Percentiles rank a stretch among this genome's conserved stretches.
Conservation (phyloP, 2,329 filamentous ascomycete genomes). For the Pseudocercospora ulei region DNA sequence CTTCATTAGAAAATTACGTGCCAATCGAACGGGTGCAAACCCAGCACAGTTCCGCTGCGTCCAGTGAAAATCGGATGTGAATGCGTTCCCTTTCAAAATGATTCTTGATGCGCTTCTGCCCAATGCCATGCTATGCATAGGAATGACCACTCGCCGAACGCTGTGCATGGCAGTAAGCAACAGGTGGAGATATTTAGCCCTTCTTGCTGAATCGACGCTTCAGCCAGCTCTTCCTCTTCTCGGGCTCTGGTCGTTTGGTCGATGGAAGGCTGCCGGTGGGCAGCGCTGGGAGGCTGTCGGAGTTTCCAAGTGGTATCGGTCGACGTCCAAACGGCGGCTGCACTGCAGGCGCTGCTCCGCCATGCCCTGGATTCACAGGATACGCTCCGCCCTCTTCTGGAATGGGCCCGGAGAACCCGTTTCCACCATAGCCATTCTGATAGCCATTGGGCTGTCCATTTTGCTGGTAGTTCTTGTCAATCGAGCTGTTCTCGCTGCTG, state of each 20-base stretch:
- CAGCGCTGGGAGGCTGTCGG: slow-evolving; percentile 13
- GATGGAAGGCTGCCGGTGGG: slow-evolving; percentile 22
- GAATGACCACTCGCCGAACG: slow-evolving; percentile 7
- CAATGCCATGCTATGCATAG: slow-evolving; percentile 7
- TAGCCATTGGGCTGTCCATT: slow-evolving; percentile 44
- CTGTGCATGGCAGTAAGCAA: slow-evolving; percentile 4
- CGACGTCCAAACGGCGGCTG: slow-evolving; percentile 28
- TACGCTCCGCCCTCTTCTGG: slow-evolving; percentile 33
- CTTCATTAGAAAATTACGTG: slow-evolving; percentile 12
- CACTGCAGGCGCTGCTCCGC: slow-evolving; percentile 21
- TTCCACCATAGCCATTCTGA: slow-evolving; percentile 28
- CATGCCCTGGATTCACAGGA: slow-evolving; percentile 15
- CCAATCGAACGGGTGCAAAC: slow-evolving; percentile 10
- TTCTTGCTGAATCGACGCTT: slow-evolving; percentile 67
- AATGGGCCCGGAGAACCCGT: slow-evolving; percentile 34
- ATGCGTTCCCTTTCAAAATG: background rate
- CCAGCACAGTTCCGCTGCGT: background rate
- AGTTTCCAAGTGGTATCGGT: slow-evolving; percentile 28
- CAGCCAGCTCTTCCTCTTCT: slow-evolving; percentile 89
- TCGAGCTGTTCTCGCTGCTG: slow-evolving; percentile 86
- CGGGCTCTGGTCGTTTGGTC: slow-evolving; percentile 33
- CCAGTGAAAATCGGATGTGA: background rate
- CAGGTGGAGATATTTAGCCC: slow-evolving; percentile 25
- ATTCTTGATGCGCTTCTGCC: slow-evolving; percentile 2
- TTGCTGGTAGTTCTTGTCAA: slow-evolving; percentile 52